Base-by-base conservation (phyloP, 139 green algal genomes). In the Chara braunii region DNA sequence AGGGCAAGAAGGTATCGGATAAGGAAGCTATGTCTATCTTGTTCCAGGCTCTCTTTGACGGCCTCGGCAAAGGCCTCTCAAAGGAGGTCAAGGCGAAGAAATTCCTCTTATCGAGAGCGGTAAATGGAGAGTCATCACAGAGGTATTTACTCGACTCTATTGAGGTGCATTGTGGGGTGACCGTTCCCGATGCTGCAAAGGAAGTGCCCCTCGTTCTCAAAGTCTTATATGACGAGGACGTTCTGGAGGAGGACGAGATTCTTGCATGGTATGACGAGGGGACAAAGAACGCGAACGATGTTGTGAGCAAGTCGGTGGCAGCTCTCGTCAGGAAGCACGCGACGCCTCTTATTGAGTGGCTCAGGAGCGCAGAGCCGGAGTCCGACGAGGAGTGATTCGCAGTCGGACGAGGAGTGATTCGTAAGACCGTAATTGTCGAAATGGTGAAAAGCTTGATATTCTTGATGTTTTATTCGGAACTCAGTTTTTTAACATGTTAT, bases 161-260 rank as follows among this genome's bases (percentile, higher is more conserved):
- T 22, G 77, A 83, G 55, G n/a, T 52, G 3, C 78, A 64, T 52
- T 60, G 62, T 58, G 64, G 42, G n/a, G 50, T 68, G 31, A 78
- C 37, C 9, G 30, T 75, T 11, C 67, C 68, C 14, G 64, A 44
- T 3, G 42, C 61, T 44, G 44, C 80, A 30, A 83, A 81, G 44
- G 87, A 95, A 75, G 68, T 79, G 1, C 62, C 86, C 0, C 65
- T 87, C 37, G 73, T 87, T n/a, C 71, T 96, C 8, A 95, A 96
- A 83, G 63, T 67, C 11, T 11, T 77, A 3, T 96, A 96, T 56
- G 91, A 97, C 52, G 66, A 78, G 26, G 91, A 97, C 62, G 50
- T 95, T 33, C 73, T 85, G 4, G 87, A 94, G 18, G 91, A 96
- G 62, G 83, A 89, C 23, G 66, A 91, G 31, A 90, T 97, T 45